Evolutionary conservation across 257 asterid species (phyloP), one percentile per base, ranked within the genome.

Genomic region (Hygrophila difformis): DNA sequence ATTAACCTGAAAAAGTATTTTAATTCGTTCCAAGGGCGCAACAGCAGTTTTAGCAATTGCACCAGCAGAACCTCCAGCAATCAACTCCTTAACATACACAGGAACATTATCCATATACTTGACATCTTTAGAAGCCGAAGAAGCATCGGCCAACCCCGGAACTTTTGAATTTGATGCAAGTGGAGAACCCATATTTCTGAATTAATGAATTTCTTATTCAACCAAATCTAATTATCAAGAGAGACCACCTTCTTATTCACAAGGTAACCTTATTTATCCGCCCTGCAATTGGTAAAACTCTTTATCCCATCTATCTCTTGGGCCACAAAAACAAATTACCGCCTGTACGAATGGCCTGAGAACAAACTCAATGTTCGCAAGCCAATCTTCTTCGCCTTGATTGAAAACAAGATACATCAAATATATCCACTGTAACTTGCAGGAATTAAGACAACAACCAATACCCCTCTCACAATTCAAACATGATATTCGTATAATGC

Each of bases 31-130:
- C 60, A 91, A 63, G 0, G 99, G 99, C 53, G 99, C 96, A 67
- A 91, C 93, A 0, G 75, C 82, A 16, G 99, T 86, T 67, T 91
- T 91, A 20, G 99, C 89, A 57, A 86, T 39, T 10, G 83, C 99
- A 24, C 99, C 99, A 34, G 99, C 97, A 13, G 94, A 73, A 29
- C 97, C 99, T 14, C 99, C 99, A 54, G 99, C 95, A 63, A 91
- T 91, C 61, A 91, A 64, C 74, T 91, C 99, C 75, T 80, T 91
- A 18, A 77, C 96, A 66, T 77, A 91, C 9, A 78, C 59, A 8
- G 99, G 99, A 61, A 91, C 67, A 28, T 47, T 38, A 62, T 86
- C 95, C 10, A 91, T 31, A 58, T 55, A 77, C 13, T 68, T 69
- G 48, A 68, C 69, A 43, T 75, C 82, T 52, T 60, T 48, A 51